Base-by-base conservation (phyloP, 306 rosid species). In the Crotalaria pallida region DNA sequence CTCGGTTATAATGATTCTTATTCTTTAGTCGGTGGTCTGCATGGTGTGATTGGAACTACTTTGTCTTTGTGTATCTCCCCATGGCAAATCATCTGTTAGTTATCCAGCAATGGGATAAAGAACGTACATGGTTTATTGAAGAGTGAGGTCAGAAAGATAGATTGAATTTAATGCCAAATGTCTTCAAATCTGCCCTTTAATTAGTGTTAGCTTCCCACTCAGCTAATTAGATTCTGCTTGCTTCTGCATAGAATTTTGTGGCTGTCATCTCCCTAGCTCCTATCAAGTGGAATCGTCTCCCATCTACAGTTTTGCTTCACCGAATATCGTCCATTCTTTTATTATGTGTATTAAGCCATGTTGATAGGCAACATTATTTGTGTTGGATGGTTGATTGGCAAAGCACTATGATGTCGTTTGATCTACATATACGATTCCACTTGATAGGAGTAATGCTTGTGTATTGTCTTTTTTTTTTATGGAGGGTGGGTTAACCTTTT, bases 121-220 rank as follows among this genome's bases (percentile, higher is more conserved):
- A 40, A 36, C 52, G 24, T 64, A 19, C 36, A 41, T 66, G 33
- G 57, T 57, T 18, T 15, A 21, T 29, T 12, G 44, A 64, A 21
- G 24, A 23, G 4, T 64, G 74, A 19, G 51, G 49, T 58, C 38
- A 48, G 69, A 55, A 55, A 72, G 58, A 17, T 55, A 1, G 16
- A 36, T 49, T 18, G 52, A 33, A 45, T 48, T 40, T 66, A 47
- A 67, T 0, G 15, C 58, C 47, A 8, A 59, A 40, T 11, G 44
- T 81, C 73, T 21, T 73, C 7, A 55, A 48, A 51, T 75, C 72
- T 22, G 47, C 43, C 31, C 41, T 67, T 67, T 31, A 31, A 56
- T 33, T 19, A 6, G 44, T 65, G 33, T 60, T 67, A 22, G 67
- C 76, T 68, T 44, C 67, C 31, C 72, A 23, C 18, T 34, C 1